Percentiles rank a stretch among this genome's conserved stretches.
phyloP scores from a whole-genome alignment of 306 rosid species.

The Pueraria montana region DNA sequence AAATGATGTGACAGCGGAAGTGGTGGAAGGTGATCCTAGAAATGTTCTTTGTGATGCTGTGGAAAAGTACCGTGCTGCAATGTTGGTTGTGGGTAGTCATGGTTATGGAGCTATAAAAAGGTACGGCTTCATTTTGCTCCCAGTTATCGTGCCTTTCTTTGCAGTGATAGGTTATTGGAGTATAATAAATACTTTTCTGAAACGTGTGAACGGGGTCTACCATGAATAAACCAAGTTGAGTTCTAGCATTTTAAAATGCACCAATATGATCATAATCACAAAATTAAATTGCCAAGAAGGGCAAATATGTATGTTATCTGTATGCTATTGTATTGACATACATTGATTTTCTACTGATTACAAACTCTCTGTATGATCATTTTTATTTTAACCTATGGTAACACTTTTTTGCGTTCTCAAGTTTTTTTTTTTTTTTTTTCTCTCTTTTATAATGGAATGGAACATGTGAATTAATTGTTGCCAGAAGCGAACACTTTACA shows the following conservation, averaged over 20 bases:
- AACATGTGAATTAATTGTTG: neutral
- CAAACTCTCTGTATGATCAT: neutral
- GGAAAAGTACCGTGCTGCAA: slow-evolving; percentile 70
- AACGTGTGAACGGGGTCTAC: neutral
- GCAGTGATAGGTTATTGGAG: neutral
- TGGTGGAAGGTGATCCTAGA: slow-evolving; percentile 79
- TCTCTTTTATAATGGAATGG: neutral
- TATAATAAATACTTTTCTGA: slow-evolving; percentile 12
- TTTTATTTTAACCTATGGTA: neutral
- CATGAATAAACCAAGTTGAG: neutral
- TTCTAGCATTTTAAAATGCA: slow-evolving; percentile 5
- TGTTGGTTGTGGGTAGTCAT: slow-evolving; percentile 85
- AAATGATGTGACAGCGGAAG: slow-evolving; percentile 55
- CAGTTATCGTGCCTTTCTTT: neutral
- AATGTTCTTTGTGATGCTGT: slow-evolving; percentile 78
- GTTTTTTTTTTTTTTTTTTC: neutral
- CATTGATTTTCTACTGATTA: neutral
- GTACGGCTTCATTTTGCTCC: slow-evolving; percentile 41
- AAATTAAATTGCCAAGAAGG: slow-evolving; percentile 21
- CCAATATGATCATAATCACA: slow-evolving; percentile 1
- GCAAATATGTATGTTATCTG: neutral
- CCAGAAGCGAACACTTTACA: neutral
- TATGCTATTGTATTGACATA: neutral
- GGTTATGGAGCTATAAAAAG: slow-evolving; percentile 88
- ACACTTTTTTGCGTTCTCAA: neutral